Evolutionary conservation across 2,329 filamentous ascomycete genomes (phyloP).

Genomic region (Alternaria sp.): DNA sequence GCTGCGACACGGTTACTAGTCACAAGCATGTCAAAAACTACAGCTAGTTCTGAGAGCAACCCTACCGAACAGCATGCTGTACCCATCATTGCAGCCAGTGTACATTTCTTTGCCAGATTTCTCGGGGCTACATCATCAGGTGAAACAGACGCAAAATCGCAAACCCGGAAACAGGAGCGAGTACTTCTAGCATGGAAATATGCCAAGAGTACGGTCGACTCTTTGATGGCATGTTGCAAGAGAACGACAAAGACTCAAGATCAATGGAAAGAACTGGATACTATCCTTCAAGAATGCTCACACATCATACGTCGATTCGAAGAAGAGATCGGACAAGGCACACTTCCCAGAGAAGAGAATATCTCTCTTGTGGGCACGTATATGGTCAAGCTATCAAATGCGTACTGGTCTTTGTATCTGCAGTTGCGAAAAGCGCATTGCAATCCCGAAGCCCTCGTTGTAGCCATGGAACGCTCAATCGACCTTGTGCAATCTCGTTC

Average conservation of each 20-base stretch:
- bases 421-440: slow-evolving; percentile 58
- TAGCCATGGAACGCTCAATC: slow-evolving; percentile 70
- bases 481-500: slow-evolving; percentile 67
- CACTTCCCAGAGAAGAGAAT: slow-evolving; percentile 11
- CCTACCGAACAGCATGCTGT: slow-evolving; percentile 28
- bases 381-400: slow-evolving; percentile 73
- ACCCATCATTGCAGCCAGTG: slow-evolving; percentile 38
- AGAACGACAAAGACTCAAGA: slow-evolving; percentile 28
- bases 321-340: slow-evolving; percentile 18
- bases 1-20: slow-evolving; percentile 39
- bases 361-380: slow-evolving; percentile 30
- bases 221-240: slow-evolving; percentile 46
- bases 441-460: slow-evolving; percentile 58
- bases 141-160: slow-evolving; percentile 27
- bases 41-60: background rate
- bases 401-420: slow-evolving; percentile 73
- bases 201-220: slow-evolving; percentile 48
- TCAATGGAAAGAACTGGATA: slow-evolving; percentile 45
- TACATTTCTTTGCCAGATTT: slow-evolving; percentile 48
- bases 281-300: slow-evolving; percentile 43
- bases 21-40: slow-evolving; percentile 17
- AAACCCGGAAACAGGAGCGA: slow-evolving; percentile 34
- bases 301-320: slow-evolving; percentile 41
- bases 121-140: slow-evolving; percentile 31
- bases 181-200: slow-evolving; percentile 37